Percentiles rank a stretch among this genome's conserved stretches.
These are phyloP conservation scores for Geosiphon pyriformis DNA, from an alignment of 192 early-diverging fungal species.

Conservation along the genomic window DNA sequence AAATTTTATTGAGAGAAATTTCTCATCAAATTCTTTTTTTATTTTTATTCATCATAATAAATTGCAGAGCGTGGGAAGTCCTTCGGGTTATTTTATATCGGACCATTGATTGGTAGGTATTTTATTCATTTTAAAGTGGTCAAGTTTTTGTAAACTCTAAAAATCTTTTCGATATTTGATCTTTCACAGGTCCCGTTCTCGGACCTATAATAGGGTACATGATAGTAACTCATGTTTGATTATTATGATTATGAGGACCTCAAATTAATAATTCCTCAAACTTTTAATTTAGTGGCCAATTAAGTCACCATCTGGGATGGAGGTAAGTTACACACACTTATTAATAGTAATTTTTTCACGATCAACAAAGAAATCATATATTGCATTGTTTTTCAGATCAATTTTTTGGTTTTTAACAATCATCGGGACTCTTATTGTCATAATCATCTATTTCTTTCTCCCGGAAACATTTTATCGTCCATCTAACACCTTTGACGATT, in stretches of 20 bases:
- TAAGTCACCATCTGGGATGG: not conserved
- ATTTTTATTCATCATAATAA: not conserved
- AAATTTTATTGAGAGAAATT: not conserved
- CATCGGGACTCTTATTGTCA: not conserved
- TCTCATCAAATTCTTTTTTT: not conserved
- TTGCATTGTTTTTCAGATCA: not conserved
- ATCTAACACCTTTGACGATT: too few species aligned
- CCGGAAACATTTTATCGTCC: constrained; percentile 1
- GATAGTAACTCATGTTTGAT: too few species aligned
- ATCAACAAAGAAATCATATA: not conserved
- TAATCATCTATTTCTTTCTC: not conserved
- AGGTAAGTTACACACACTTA: not conserved
- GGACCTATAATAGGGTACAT: too few species aligned
- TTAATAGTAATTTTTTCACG: not conserved
- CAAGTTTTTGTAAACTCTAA: not conserved
- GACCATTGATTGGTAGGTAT: constrained; percentile 25
- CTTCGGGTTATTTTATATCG: constrained; percentile 33
- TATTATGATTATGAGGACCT: too few species aligned
- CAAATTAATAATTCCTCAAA: too few species aligned
- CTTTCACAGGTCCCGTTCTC: constrained; percentile 25
- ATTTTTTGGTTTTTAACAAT: constrained; percentile 4
- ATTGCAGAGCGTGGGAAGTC: constrained; percentile 30
- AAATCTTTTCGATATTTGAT: not conserved
- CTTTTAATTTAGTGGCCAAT: constrained; percentile 1
- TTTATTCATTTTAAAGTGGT: not conserved